Evolutionary conservation across 805 yeast genomes (phyloP), one percentile per base, ranked within the genome.

Genomic region (Sugiyamaella marilandica): DNA sequence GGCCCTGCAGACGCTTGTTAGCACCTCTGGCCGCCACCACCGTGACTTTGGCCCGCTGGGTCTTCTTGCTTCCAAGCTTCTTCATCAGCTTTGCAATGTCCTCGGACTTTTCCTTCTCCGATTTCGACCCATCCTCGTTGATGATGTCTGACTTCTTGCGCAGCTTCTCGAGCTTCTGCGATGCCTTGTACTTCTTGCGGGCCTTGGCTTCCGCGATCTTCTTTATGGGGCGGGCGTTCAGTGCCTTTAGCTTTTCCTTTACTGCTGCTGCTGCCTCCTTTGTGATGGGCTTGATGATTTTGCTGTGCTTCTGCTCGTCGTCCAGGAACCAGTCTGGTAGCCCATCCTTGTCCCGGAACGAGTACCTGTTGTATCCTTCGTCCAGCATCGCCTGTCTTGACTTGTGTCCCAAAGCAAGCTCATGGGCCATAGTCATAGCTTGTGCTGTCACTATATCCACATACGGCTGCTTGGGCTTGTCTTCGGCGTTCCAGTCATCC

Each of bases 201-300:
- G 96, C 97, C 68, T 88, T 84, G 4, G 99, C 99, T 72, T 94
- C 99, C 61, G 87, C 80, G n/a, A 94, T 97, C 80, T 94, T 94
- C 81, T 94, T 94, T 65, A 94, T 92, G 10, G 99, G 99, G 69
- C 99, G 83, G 10, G 99, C 97, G 70, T 94, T 94, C 68, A 94
- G 73, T 56, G 91, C 85, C 65, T 75, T 82, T 75, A 81, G 71
- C 66, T 85, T 86, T 60, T 84, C 91, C 63, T 83, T 84, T 53
- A 87, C 73, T 0, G 92, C 94, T 54, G 80, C 70, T 0, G 87
- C 85, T 5, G 95, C 95, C 71, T 94, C 99, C 70, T 95, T 95
- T 7, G 99, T 94, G 56, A 94, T 87, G 7, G 99, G 99, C 67
- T 87, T 85, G 60, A 80, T 80, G 53, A 88, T 58, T 75, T 89